Base-by-base conservation (phyloP, 1,139 yeast genomes). In the Scheffersomyces stambukii region DNA sequence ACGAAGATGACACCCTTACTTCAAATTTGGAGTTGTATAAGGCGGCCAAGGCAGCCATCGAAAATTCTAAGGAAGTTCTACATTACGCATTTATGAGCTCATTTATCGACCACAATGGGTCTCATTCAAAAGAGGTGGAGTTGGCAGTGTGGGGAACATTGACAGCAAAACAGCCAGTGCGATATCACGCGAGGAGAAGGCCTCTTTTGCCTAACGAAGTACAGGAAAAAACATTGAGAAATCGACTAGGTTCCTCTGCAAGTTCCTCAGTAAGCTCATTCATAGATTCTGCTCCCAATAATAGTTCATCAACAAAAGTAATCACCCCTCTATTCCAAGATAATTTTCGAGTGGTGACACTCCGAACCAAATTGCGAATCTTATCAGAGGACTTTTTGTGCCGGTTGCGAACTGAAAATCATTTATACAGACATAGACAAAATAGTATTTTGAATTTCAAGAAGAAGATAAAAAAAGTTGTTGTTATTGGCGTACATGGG, bases 401-500 rank as follows among this genome's bases (percentile, higher is more conserved):
- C 33, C 44, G 47, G 8, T 52, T 45, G 28, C 46, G 52, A 10
- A 49, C 50, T 5, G 71, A 57, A 38, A 38, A 33, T 23, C 73
- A 67, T 41, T 37, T 65, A 21, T 67, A 66, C 43, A 49, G 48
- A 16, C 30, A 43, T 4, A 33, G 46, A 1, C 27, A 30, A 1
- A 21, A 32, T 1, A 42, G 44, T 15, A 45, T 53, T 5, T 28
- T 29, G 3, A 14, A 16, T 4, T 27, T 31, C 27, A 30, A 32
- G 5, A 29, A 34, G 6, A 31, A 32, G 7, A 41, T 50, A 11
- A 62, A 61, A 29, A 60, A 51, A 25, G 67, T 63, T 3, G 61
- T 71, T 2, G 54, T 73, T 1, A 53, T 75, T 18, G 67, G 72
- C 2, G 57, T 72, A 4, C 81, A 75, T 48, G 70, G 73, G 9